Evolutionary conservation across 768 basidiomycete genomes (phyloP).

Genomic region (Glaciozyma martinii): DNA sequence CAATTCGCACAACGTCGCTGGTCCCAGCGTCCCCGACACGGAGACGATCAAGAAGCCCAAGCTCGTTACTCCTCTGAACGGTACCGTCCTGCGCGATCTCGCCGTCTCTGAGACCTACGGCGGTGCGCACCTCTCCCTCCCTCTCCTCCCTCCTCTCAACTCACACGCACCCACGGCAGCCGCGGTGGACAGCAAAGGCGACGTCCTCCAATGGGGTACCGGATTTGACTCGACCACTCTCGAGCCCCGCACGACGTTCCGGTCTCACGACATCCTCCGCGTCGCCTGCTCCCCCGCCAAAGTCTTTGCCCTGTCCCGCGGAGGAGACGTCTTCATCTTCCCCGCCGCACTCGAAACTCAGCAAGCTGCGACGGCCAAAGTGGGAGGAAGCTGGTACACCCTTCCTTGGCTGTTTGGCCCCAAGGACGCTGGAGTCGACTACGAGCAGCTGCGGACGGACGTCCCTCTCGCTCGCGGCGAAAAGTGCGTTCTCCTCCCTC

Average conservation of each 20-base stretch:
- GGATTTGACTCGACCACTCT: constrained; percentile 47
- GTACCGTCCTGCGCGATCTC: constrained; percentile 63
- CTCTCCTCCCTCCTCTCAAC: too few species aligned
- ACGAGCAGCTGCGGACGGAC: constrained; percentile 53
- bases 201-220: constrained; percentile 76
- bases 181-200: constrained; percentile 67
- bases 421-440: constrained; percentile 49
- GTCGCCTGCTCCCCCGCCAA: constrained; percentile 34
- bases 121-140: not conserved
- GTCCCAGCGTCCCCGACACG: constrained; percentile 4
- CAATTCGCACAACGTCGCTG: constrained; percentile 8
- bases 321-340: constrained; percentile 65
- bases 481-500: constrained; percentile 44
- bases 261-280: constrained; percentile 25
- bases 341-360: constrained; percentile 48
- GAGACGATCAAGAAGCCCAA: constrained; percentile 27
- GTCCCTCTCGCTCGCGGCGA: constrained; percentile 56
- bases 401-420: constrained; percentile 56
- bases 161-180: constrained; percentile 49
- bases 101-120: constrained; percentile 50
- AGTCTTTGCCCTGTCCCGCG: constrained; percentile 68
- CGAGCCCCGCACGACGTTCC: constrained; percentile 7
- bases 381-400: constrained; percentile 30
- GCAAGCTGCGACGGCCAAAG: constrained; percentile 38
- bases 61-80: constrained; percentile 42